Percentiles rank a stretch among this genome's conserved stretches.
Conservation (phyloP, 345 rosid genomes). For the Linum tenue region DNA sequence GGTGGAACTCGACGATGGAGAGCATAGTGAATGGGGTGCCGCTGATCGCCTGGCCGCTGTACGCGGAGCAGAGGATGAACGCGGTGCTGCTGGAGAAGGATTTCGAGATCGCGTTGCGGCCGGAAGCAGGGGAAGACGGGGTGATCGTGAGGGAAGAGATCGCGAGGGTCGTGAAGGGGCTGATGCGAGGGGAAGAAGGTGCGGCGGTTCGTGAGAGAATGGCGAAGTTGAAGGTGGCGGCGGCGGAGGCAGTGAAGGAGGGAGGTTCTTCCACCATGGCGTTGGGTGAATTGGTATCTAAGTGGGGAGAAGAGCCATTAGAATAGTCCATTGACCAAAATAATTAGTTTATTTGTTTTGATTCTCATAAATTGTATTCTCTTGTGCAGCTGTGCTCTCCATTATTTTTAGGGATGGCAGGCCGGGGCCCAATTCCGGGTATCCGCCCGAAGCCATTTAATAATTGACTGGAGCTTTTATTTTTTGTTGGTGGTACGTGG, state of each 20-base stretch:
- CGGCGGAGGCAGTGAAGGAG: not conserved
- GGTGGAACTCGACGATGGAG: conserved; percentile 3
- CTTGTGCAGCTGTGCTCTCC: no score
- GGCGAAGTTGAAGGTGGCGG: not conserved
- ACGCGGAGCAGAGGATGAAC: conserved; percentile 2
- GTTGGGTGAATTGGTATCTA: not conserved
- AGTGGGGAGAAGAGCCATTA: not conserved
- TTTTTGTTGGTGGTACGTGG: no score
- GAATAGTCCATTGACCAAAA: no score
- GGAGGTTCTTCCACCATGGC: not conserved
- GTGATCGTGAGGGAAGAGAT: conserved; percentile 4
- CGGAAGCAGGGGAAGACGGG: not conserved
- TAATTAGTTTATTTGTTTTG: no score
- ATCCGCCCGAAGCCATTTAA: no score
- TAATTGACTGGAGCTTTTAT: no score
- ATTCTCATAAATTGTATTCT: no score
- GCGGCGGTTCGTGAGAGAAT: not conserved
- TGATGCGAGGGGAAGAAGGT: not conserved
- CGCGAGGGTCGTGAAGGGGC: not conserved
- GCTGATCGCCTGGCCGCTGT: not conserved
- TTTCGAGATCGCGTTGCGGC: not conserved
- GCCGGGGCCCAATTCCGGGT: no score
- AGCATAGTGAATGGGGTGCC: not conserved
- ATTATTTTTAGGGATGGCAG: no score
- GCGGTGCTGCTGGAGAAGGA: not conserved